phyloP scores from a whole-genome alignment of 805 yeast genomes.

The Spathaspora sp. region DNA sequence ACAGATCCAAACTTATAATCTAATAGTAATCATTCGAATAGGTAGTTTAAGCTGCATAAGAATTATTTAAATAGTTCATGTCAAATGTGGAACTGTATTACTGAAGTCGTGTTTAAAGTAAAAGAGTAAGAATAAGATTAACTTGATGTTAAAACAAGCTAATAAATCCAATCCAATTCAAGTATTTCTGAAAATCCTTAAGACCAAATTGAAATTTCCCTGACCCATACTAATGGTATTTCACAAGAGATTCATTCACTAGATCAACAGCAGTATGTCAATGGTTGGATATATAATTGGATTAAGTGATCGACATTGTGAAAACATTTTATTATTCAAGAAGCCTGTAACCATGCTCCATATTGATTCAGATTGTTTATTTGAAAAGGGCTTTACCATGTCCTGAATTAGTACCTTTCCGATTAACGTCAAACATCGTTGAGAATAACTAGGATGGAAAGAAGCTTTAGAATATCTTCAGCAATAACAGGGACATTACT shows the following conservation, averaged over 20 bases:
- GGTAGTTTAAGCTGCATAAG: no score
- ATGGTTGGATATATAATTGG: constrained; percentile 94
- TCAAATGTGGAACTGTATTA: no score
- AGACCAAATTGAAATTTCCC: constrained; percentile 88
- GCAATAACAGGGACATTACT: constrained; percentile 77
- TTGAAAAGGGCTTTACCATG: constrained; percentile 79
- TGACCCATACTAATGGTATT: constrained; percentile 85
- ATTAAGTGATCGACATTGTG: constrained; percentile 94
- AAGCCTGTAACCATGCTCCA: constrained; percentile 79
- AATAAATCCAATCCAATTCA: constrained; percentile 15
- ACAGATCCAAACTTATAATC: no score
- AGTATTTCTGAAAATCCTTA: constrained; percentile 23
- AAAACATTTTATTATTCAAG: constrained; percentile 74
- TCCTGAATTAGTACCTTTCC: constrained; percentile 93
- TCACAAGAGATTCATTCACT: constrained; percentile 68
- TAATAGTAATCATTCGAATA: no score
- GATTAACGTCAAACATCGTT: constrained; percentile 83
- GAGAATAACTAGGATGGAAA: constrained; percentile 90
- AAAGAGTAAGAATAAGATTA: no score
- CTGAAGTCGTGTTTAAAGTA: no score
- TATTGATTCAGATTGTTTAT: constrained; percentile 95
- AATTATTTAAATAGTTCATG: no score
- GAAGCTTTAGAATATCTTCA: constrained; percentile 78
- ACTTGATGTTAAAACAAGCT: no score
- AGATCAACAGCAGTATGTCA: constrained; percentile 94